A percentile compares a stretch with the other conserved stretches of the same genome.
phyloP scores from a whole-genome alignment of 768 basidiomycete species.

The Tricholoma hemisulphureum region DNA sequence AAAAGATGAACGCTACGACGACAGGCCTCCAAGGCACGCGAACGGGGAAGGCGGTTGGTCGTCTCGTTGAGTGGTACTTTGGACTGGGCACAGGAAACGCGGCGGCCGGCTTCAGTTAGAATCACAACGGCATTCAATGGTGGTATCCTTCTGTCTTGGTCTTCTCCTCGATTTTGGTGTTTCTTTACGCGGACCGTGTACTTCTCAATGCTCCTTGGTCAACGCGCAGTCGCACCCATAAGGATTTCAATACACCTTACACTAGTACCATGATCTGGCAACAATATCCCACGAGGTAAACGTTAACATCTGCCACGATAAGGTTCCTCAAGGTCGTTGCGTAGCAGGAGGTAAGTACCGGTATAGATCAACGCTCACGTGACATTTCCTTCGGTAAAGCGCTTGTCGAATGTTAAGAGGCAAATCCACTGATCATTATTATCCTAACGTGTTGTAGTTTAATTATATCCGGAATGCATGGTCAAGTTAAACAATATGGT shows the following conservation, averaged over 20 bases:
- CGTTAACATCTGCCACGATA: background rate
- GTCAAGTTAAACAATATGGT: constrained; percentile 35
- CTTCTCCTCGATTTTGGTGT: constrained; percentile 47
- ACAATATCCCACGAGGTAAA: background rate
- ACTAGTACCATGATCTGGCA: background rate
- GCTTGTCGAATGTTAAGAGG: background rate
- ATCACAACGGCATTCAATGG: constrained; percentile 38
- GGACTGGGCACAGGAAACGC: constrained; percentile 19
- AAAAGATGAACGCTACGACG: constrained; percentile 79
- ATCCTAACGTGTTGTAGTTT: background rate
- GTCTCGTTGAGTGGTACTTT: constrained; percentile 53
- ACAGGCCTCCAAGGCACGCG: constrained; percentile 67
- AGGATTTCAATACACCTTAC: constrained; percentile 19
- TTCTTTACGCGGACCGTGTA: constrained; percentile 57
- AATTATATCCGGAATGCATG: constrained; percentile 7
- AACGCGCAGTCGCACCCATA: constrained; percentile 36
- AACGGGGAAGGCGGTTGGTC: constrained; percentile 78
- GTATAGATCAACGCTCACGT: background rate
- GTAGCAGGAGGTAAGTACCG: background rate
- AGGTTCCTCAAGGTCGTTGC: background rate
- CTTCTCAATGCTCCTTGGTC: constrained; percentile 37
- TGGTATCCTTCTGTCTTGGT: constrained; percentile 52
- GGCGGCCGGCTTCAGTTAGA: constrained; percentile 35
- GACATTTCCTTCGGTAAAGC: background rate
- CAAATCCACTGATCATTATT: background rate